A percentile compares a stretch with the other conserved stretches of the same genome.
Evolutionary conservation across 805 yeast genomes (phyloP).

Genomic region (Schwanniomyces occidentalis): DNA sequence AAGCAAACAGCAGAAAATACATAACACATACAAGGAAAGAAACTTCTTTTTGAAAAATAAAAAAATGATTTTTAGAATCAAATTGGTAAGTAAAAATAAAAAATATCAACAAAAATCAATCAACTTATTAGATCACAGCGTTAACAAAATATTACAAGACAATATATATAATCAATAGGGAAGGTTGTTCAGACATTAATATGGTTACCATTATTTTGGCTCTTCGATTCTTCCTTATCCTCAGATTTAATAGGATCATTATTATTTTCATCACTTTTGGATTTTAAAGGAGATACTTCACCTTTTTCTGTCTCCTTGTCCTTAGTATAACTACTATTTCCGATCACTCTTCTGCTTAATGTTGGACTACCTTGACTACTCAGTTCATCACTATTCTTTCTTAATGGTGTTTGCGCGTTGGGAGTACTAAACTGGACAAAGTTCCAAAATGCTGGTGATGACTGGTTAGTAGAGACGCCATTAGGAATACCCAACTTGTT

Average conservation of each 20-base stretch:
- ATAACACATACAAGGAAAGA: no score
- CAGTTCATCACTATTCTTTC: conserved; percentile 40
- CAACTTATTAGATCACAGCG: no score
- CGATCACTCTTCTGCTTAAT: conserved; percentile 26
- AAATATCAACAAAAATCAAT: no score
- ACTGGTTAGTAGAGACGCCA: conserved; percentile 45
- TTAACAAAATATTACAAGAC: no score
- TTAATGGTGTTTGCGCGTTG: conserved; percentile 42
- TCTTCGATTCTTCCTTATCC: no score
- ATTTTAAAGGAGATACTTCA: conserved; percentile 18
- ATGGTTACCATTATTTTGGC: no score
- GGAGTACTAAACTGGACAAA: conserved; percentile 72
- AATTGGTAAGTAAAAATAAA: neutral
- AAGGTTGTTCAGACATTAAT: no score
- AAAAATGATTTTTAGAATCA: conserved; percentile 1
- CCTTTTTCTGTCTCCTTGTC: conserved; percentile 13
- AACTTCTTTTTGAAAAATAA: no score
- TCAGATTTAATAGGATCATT: no score
- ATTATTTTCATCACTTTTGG: conserved; percentile 6
- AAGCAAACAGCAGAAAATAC: no score
- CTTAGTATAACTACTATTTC: conserved; percentile 9
- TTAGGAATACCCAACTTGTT: conserved; percentile 24
- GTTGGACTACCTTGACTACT: conserved; percentile 43
- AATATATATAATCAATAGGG: no score
- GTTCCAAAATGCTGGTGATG: conserved; percentile 93